Percentiles rank a stretch among this genome's conserved stretches.
phyloP scores from a whole-genome alignment of 2,329 filamentous ascomycete species.

The Calonectria multiphialidica region DNA sequence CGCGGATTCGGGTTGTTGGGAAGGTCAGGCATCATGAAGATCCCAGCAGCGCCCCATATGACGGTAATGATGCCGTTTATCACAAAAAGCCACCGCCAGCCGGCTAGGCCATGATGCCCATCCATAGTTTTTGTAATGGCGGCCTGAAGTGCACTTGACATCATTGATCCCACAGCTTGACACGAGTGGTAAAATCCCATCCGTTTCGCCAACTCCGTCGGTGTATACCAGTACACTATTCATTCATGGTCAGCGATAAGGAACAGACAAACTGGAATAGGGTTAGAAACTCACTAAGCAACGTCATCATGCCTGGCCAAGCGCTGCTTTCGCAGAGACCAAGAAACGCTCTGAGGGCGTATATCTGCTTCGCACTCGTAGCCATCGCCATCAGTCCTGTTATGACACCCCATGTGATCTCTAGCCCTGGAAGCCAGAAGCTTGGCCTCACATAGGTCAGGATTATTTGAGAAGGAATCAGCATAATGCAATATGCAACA shows the following conservation, averaged over 20 bases:
- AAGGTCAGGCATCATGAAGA: conserved; percentile 49
- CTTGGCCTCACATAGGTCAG: conserved; percentile 52
- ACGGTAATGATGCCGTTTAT: conserved; percentile 55
- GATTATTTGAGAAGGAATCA: conserved; percentile 53
- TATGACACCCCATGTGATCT: conserved; percentile 44
- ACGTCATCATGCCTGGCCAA: conserved; percentile 51
- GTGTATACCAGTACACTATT: conserved; percentile 29
- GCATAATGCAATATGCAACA: conserved; percentile 67
- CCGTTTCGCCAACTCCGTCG: conserved; percentile 34
- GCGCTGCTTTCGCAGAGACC: conserved; percentile 52
- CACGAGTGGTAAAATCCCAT: conserved; percentile 57
- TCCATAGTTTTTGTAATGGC: conserved; percentile 55
- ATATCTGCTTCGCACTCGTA: conserved; percentile 49
- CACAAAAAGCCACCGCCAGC: conserved; percentile 60
- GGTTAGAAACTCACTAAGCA: conserved; percentile 40
- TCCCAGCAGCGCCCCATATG: conserved; percentile 47
- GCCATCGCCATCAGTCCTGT: conserved; percentile 46
- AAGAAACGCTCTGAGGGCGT: conserved; percentile 54
- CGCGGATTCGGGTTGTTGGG: conserved; percentile 44
- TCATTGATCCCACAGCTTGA: conserved; percentile 55
- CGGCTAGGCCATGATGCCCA: conserved; percentile 51
- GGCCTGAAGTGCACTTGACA: conserved; percentile 57
- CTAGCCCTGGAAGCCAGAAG: conserved; percentile 52
- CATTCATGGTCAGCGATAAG: background rate
- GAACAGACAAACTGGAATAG: background rate